phyloP scores from a whole-genome alignment of 257 asterid genomes.

The Solanum paucissectum region DNA sequence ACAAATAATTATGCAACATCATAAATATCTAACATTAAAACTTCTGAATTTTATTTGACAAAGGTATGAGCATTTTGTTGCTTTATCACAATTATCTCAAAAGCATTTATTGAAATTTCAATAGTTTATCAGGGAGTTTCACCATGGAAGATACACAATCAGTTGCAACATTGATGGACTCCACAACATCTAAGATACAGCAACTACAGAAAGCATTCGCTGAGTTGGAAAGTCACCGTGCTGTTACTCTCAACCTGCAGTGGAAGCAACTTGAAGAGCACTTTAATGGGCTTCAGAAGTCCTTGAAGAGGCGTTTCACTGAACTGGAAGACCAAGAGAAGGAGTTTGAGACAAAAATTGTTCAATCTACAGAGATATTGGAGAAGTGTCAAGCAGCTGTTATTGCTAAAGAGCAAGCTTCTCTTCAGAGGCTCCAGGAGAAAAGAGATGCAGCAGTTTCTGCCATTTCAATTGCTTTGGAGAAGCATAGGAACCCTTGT shows the following conservation, averaged over 20 bases:
- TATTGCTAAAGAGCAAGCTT: slow-evolving; percentile 67
- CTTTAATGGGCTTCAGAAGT: slow-evolving; percentile 86
- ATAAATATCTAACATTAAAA: background rate
- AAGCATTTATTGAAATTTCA: background rate
- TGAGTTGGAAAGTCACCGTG: slow-evolving; percentile 91
- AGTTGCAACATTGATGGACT: slow-evolving; percentile 54
- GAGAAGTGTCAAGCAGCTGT: slow-evolving; percentile 76
- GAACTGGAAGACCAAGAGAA: slow-evolving; percentile 90
- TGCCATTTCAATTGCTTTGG: slow-evolving; percentile 61
- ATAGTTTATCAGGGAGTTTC: background rate
- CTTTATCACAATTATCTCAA: background rate
- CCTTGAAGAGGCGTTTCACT: slow-evolving; percentile 88
- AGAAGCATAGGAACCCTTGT: slow-evolving; percentile 31
- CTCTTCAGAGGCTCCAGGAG: slow-evolving; percentile 82
- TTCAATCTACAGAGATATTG: slow-evolving; percentile 49
- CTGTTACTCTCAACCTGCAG: slow-evolving; percentile 74
- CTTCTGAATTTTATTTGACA: background rate
- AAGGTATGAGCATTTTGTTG: background rate
- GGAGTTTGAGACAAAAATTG: slow-evolving; percentile 67
- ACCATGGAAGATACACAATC: slow-evolving; percentile 62
- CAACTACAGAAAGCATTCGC: slow-evolving; percentile 94
- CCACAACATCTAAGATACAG: slow-evolving; percentile 76
- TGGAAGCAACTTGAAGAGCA: slow-evolving; percentile 98
- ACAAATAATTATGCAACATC: background rate
- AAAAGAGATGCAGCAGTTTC: slow-evolving; percentile 93